phyloP scores from a whole-genome alignment of 2,329 filamentous ascomycete genomes.

The Aspergillus ochraceus region DNA sequence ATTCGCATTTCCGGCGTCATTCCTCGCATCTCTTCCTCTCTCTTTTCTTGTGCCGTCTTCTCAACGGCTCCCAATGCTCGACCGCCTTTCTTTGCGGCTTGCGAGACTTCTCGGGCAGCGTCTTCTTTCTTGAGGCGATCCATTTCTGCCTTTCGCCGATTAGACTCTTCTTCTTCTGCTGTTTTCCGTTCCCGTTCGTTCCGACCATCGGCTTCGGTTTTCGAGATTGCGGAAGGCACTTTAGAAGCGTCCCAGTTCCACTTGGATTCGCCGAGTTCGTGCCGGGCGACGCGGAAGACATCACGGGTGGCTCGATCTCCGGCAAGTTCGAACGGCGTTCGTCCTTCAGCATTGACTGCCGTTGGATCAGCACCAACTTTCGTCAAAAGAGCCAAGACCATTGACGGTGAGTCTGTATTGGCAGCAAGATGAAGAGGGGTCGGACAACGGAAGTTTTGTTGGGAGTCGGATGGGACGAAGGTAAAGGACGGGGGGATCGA shows the following conservation, averaged over 20 bases:
- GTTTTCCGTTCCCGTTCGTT: slow-evolving; percentile 70
- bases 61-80: slow-evolving; percentile 58
- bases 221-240: slow-evolving; percentile 70
- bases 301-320: slow-evolving; percentile 85
- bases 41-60: slow-evolving; percentile 76
- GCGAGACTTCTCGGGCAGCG: slow-evolving; percentile 33
- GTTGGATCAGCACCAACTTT: slow-evolving; percentile 76
- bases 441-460: slow-evolving; percentile 75
- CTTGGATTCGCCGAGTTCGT: slow-evolving; percentile 71
- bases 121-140: slow-evolving; percentile 70
- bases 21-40: slow-evolving; percentile 80
- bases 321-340: slow-evolving; percentile 80
- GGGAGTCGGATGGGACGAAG: slow-evolving; percentile 68
- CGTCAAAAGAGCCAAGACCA: slow-evolving; percentile 74
- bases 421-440: slow-evolving; percentile 85
- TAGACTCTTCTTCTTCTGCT: slow-evolving; percentile 66
- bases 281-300: slow-evolving; percentile 84
- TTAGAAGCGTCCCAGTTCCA: slow-evolving; percentile 79
- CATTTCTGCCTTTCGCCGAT: slow-evolving; percentile 71
- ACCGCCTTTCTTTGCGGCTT: slow-evolving; percentile 55
- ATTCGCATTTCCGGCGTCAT: slow-evolving; percentile 84
- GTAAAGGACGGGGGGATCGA: slow-evolving; percentile 68
- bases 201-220: slow-evolving; percentile 68
- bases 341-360: slow-evolving; percentile 69
- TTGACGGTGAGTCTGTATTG: slow-evolving; percentile 71